Evolutionary conservation across 331 rosid species (phyloP), one percentile per base, ranked within the genome.

Genomic region (Saraca asoca): DNA sequence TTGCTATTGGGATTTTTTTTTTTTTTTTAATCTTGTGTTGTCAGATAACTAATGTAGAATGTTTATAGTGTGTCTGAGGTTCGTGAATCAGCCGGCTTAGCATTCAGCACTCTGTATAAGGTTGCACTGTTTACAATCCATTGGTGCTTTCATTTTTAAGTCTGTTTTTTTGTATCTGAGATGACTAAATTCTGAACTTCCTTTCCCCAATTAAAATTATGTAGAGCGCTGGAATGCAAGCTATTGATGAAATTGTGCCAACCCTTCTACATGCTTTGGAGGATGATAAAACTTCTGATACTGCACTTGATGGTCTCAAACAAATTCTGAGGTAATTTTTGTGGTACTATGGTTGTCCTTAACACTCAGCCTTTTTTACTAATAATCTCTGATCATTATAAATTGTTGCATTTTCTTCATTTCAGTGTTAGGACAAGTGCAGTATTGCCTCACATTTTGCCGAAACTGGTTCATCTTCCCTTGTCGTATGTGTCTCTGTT

Each of bases 201-300:
- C 46, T 54, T 16, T 35, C 41, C 44, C 38, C 37, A 31, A 13
- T 35, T 38, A 69, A 72, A 2, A 8, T 37, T 57, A 45, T 66
- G 51, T 72, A 94, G 99, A 94, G 81, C 83, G 99, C 97, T 70
- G 99, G 99, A 76, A 12, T 90, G 96, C 99, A 90, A 86, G 96
- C 99, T 60, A 94, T 94, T 54, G 97, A 94, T 56, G 97, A 90
- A 78, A 90, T 94, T 64, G 92, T 94, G 80, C 97, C 97, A 2
- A 94, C 95, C 34, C 97, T 94, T 78, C 82, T 94, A 56, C 95
- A 81, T 80, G 97, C 99, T 31, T 69, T 94, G 88, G 97, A 94
- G 81, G 96, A 85, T 67, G 96, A 90, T 70, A 57, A 79, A 73
- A 88, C 95, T 66, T 94, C 97, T 62, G 96, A 90, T 55, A 94